Evolutionary conservation across 495 filamentous ascomycete species (phyloP), one percentile per base, ranked within the genome.

Genomic region (Parachaetomium inaequale): DNA sequence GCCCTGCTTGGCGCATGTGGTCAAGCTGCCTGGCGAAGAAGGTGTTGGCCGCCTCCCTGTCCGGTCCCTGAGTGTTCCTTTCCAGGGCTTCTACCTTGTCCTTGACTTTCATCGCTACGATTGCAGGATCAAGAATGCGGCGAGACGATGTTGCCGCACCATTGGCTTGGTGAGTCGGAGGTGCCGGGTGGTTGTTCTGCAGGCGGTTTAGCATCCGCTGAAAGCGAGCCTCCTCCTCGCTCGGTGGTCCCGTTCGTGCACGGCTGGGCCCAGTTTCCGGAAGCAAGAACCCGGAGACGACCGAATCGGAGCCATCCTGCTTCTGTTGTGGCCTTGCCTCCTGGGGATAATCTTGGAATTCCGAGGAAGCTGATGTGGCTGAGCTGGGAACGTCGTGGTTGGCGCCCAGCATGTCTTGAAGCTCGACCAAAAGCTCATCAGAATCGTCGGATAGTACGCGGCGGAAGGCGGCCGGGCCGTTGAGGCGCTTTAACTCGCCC

Each of bases 151-250:
- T 8, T 28, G 59, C n/a, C 25, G 31, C 32, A 32, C 12, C 29
- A 4, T 10, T n/a, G 25, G 14, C 17, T 5, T 34, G 7, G n/a
- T 7, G 36, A 11, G 25, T 26, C 2, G 49, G 19, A 1, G 31
- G n/a, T 21, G 21, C 14, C 17, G 31, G 31, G 14, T 36, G 23
- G n/a, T 23, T 21, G 40, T 56, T 65, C 4, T 66, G 51, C 25
- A 72, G 58, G 34, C 70, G 70, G 17, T 28, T 58, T 17, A 72
- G 28, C 62, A 72, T 23, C 7, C 46, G 54, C 34, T 61, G 62
- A 45, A 71, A 72, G 17, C 70, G 70, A 17, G 7, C 28, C 11
- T 63, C 56, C 8, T 70, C 63, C 28, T 61, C 58, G 15, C 23
- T 29, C 14, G 51, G 36, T 2, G 26, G n/a, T 0, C n/a, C 31